Conservation (phyloP, 1,139 yeast genomes). For the Yamadazyma songkhlaensis region DNA sequence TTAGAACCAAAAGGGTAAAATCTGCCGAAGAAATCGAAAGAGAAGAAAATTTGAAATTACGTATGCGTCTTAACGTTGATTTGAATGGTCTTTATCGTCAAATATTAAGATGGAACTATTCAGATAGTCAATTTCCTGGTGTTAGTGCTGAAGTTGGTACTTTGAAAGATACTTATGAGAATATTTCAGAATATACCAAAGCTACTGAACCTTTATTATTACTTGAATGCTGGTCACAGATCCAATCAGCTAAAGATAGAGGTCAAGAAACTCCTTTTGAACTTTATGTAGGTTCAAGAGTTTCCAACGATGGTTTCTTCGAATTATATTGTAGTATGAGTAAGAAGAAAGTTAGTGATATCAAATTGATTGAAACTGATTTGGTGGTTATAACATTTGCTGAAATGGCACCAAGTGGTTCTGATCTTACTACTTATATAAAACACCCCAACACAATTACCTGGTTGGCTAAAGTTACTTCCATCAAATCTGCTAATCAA, state of each 20-base stretch:
- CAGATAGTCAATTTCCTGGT: slow-evolving; percentile 55
- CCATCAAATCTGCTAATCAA: slow-evolving; percentile 61
- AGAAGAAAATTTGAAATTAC: slow-evolving; percentile 73
- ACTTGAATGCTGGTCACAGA: slow-evolving; percentile 93
- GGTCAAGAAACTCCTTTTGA: slow-evolving; percentile 64
- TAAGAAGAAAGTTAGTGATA: slow-evolving; percentile 47
- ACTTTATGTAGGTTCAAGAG: slow-evolving; percentile 71
- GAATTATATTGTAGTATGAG: slow-evolving; percentile 82
- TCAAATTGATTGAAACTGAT: slow-evolving; percentile 71
- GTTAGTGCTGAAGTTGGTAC: slow-evolving; percentile 35
- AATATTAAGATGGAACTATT: slow-evolving; percentile 76
- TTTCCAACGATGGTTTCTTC: slow-evolving; percentile 81
- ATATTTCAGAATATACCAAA: slow-evolving; percentile 61
- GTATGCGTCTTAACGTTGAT: slow-evolving; percentile 74
- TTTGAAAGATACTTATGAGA: slow-evolving; percentile 46
- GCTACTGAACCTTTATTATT: slow-evolving; percentile 77
- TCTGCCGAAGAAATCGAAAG: slow-evolving; percentile 39
- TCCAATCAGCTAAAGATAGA: slow-evolving; percentile 69
- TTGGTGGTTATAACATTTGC: slow-evolving; percentile 63
- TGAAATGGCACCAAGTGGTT: slow-evolving; percentile 13
- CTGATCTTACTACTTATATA: slow-evolving; percentile 21
- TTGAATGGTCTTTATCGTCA: slow-evolving; percentile 70
- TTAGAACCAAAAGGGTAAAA: slow-evolving; percentile 13
- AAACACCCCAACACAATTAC: slow-evolving; percentile 30
- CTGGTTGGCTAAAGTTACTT: slow-evolving; percentile 78